phyloP scores from a whole-genome alignment of 2,329 filamentous ascomycete genomes.

The Xylariomycetidae sp. region DNA sequence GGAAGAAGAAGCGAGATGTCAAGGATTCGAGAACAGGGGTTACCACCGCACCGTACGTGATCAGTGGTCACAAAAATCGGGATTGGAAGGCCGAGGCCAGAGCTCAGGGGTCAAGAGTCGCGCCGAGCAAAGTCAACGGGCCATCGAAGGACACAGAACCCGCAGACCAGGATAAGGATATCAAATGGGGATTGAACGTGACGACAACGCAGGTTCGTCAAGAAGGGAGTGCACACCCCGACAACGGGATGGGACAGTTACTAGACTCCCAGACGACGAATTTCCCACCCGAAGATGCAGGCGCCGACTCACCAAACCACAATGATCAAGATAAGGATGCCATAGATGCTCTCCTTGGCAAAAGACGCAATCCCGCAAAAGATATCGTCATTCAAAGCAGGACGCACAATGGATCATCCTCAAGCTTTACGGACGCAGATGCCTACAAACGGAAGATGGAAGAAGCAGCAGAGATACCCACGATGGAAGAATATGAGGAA shows the following conservation, averaged over 20 bases:
- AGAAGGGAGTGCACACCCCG: slow-evolving; percentile 3
- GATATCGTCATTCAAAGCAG: slow-evolving; percentile 48
- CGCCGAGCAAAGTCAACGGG: slow-evolving; percentile 2
- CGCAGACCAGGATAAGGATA: slow-evolving; percentile 29
- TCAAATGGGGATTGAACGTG: slow-evolving; percentile 33
- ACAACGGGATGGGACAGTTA: slow-evolving; percentile 7
- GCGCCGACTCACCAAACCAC: background rate
- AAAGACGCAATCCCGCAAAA: slow-evolving; percentile 39
- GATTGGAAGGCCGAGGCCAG: slow-evolving; percentile 30
- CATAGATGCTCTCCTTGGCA: slow-evolving; percentile 61
- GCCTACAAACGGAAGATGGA: slow-evolving; percentile 67
- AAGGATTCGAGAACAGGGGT: slow-evolving; percentile 10
- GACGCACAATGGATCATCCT: slow-evolving; percentile 10
- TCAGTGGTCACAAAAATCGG: slow-evolving; percentile 25
- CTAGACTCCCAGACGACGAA: slow-evolving; percentile 2
- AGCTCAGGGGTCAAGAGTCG: slow-evolving; percentile 8
- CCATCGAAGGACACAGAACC: slow-evolving; percentile 18
- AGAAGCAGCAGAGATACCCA: slow-evolving; percentile 68
- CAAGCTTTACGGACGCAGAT: slow-evolving; percentile 53
- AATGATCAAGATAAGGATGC: slow-evolving; percentile 47
- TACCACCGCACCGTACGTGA: slow-evolving; percentile 18
- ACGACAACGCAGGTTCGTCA: slow-evolving; percentile 19
- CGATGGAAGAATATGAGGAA: slow-evolving; percentile 77
- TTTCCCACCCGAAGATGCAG: background rate
- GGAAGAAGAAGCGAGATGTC: slow-evolving; percentile 10